Evolutionary conservation across 306 rosid species (phyloP), one percentile per base, ranked within the genome.

Genomic region (Crotalaria pallida): DNA sequence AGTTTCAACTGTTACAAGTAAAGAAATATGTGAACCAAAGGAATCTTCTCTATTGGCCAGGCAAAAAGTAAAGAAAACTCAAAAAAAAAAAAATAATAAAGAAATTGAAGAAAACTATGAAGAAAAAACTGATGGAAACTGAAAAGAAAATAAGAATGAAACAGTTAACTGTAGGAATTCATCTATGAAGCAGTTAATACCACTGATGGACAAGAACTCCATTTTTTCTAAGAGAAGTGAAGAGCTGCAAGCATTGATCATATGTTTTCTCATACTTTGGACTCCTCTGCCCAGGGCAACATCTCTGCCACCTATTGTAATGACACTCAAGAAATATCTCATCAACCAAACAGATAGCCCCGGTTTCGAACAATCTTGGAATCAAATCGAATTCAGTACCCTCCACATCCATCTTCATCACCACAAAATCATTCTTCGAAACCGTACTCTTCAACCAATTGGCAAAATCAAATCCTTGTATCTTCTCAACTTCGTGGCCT

Each of bases 321-420:
- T 90, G 98, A 52, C 98, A 94, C 74, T 94, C 97, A 2, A 94
- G 96, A 80, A 94, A 90, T 47, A 94, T 38, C 84, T 94, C 98
- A 72, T 94, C 98, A 1, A 94, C 79, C 87, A 94, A 76, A 76
- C 97, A 94, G 1, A 94, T 88, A 1, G 98, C 97, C 3, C 97
- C 95, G 0, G 97, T 88, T 77, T 94, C 92, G 47, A 87, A 77
- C 78, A 94, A 79, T 48, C 89, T 88, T 0, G 98, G 98, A 72
- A 94, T 90, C 84, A 94, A 80, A 77, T 94, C 92, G 12, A 94
- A 90, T 13, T 90, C 98, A 0, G 96, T 84, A 64, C 98, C 97
- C 72, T 94, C 98, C 65, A 94, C 95, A 41, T 94, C 96, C 96
- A 94, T 90, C 71, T 94, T 94, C 97, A 94, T 87, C 85, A 90